phyloP scores from a whole-genome alignment of 345 rosid species.

The Heritiera fomes region DNA sequence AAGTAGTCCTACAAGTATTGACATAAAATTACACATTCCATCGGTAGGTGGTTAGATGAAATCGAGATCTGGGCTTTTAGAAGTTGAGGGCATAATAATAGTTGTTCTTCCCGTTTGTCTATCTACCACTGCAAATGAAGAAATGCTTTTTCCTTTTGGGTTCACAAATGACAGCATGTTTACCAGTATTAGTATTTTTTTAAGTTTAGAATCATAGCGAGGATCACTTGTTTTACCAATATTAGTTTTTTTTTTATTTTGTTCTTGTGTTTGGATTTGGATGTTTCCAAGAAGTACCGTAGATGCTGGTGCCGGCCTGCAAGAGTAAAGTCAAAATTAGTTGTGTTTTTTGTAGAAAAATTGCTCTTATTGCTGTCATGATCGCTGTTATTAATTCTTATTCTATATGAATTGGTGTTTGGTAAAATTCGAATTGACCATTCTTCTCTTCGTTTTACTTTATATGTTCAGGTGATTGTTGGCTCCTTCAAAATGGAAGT shows the following conservation, averaged over 20 bases:
- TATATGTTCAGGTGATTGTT: slow-evolving; percentile 29
- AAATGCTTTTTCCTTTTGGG: background rate
- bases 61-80: slow-evolving; percentile 22
- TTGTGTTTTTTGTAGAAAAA: background rate
- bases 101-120: slow-evolving; percentile 15
- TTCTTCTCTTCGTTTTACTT: slow-evolving; percentile 4
- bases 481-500: slow-evolving; percentile 58
- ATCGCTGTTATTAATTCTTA: background rate
- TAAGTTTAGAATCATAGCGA: background rate
- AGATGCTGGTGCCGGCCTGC: slow-evolving; percentile 11
- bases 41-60: slow-evolving; percentile 27
- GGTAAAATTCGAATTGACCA: background rate
- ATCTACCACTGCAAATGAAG: slow-evolving; percentile 16
- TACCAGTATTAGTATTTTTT: background rate
- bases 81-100: background rate
- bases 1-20: too few relatives aligned
- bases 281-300: background rate
- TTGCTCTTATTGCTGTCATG: background rate
- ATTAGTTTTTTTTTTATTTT: background rate
- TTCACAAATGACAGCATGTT: background rate
- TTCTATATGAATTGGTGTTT: background rate
- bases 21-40: background rate
- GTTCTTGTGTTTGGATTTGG: background rate
- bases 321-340: background rate
- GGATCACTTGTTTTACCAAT: background rate